A percentile compares a stretch with the other conserved stretches of the same genome.
phyloP scores from a whole-genome alignment of 371 early-diverging fungal genomes.

The Apophysomyces trapeziformis region DNA sequence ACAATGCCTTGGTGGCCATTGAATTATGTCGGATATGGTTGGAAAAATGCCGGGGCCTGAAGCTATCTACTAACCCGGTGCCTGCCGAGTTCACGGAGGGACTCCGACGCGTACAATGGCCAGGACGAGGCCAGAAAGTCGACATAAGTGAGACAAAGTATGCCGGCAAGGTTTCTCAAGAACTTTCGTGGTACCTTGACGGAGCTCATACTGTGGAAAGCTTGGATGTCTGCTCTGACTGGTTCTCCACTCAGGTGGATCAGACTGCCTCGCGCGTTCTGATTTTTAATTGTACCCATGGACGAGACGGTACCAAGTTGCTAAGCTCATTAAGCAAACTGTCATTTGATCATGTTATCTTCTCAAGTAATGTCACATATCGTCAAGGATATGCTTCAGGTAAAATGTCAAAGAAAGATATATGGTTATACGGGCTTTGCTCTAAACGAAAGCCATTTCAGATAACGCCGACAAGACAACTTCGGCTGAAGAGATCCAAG shows the following conservation, averaged over 20 bases:
- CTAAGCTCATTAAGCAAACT: conserved; percentile 53
- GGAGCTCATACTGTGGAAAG: conserved; percentile 96
- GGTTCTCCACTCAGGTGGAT: conserved; percentile 60
- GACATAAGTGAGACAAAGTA: conserved; percentile 40
- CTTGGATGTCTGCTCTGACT: conserved; percentile 76
- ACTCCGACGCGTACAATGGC: conserved; percentile 76
- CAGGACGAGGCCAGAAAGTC: conserved; percentile 84
- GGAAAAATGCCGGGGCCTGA: conserved; percentile 38
- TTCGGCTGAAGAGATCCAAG: conserved; percentile 56
- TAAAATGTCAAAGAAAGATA: conserved; percentile 13
- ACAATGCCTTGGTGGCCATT: conserved; percentile 84
- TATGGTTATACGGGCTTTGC: not conserved
- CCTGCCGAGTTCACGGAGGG: conserved; percentile 64
- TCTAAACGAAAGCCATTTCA: conserved; percentile 29
- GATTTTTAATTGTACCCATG: conserved; percentile 89
- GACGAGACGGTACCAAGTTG: conserved; percentile 69
- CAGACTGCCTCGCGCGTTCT: conserved; percentile 51
- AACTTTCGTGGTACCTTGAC: conserved; percentile 80
- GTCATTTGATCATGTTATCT: conserved; percentile 70
- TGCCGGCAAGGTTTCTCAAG: conserved; percentile 37
- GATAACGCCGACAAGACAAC: conserved; percentile 74
- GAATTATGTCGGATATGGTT: conserved; percentile 72
- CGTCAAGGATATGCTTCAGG: conserved; percentile 49
- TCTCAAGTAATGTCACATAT: conserved; percentile 78
- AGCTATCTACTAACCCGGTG: conserved; percentile 27